A percentile compares a stretch with the other conserved stretches of the same genome.
Evolutionary conservation across 2,329 filamentous ascomycete species (phyloP).

Genomic region (Penicillium sp.): DNA sequence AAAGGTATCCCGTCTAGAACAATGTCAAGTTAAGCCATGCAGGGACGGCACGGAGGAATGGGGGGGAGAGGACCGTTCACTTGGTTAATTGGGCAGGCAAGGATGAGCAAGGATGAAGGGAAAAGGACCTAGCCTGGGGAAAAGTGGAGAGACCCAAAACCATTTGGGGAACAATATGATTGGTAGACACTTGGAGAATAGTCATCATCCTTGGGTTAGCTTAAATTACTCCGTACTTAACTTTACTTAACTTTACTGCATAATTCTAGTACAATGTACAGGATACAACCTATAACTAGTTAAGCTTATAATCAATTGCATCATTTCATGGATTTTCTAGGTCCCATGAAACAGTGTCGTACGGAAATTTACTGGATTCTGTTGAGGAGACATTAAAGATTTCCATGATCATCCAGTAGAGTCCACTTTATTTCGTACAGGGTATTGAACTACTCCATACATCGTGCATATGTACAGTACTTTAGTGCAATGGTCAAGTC

Average conservation of each 20-base stretch:
- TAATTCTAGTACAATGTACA: not conserved
- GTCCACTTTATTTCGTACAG: not conserved
- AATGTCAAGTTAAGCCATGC: not conserved
- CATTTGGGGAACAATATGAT: not conserved
- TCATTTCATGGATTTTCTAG: too few species aligned
- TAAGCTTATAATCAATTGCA: too few species aligned
- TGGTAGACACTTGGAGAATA: not conserved
- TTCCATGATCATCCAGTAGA: not conserved
- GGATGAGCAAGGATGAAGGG: constrained; percentile 4
- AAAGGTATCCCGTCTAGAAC: not conserved
- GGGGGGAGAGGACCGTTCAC: not conserved
- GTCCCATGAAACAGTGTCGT: not conserved
- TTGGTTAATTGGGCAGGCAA: too few species aligned
- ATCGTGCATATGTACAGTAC: not conserved
- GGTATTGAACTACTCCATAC: not conserved
- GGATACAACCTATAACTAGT: too few species aligned
- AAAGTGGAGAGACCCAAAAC: constrained; percentile 3
- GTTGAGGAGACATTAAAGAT: not conserved
- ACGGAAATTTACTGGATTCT: not conserved
- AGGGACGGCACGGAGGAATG: constrained; percentile 10
- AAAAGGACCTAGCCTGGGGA: constrained; percentile 4
- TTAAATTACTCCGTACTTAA: not conserved
- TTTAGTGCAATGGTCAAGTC: not conserved
- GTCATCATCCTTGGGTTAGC: not conserved
- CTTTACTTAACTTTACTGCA: not conserved